phyloP scores from a whole-genome alignment of 2,329 filamentous ascomycete species.

The Fonsecaea pedrosoi region DNA sequence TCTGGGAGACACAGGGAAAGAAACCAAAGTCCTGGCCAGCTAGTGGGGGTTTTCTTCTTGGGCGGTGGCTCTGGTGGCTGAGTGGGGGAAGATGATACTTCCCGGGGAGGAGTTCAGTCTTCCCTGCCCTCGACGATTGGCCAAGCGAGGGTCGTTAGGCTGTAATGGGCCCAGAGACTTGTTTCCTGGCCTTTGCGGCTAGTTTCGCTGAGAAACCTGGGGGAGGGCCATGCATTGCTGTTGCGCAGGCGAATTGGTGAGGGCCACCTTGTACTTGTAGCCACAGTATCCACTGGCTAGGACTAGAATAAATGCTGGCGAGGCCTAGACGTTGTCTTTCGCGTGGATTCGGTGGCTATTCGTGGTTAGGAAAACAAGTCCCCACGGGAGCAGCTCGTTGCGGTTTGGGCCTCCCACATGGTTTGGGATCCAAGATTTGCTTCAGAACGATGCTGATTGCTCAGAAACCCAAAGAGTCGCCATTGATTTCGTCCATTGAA shows the following conservation, averaged over 20 bases:
- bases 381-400: neutral
- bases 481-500: neutral
- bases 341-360: neutral
- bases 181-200: neutral
- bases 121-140: neutral
- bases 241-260: neutral
- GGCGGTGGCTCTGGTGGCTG: neutral
- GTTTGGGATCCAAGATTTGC: neutral
- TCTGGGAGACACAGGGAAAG: neutral
- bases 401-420: constrained; percentile 1
- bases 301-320: no score
- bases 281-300: neutral
- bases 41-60: neutral
- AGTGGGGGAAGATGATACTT: neutral
- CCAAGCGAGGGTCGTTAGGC: neutral
- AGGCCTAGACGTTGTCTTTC: neutral
- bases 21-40: neutral
- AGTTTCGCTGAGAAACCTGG: neutral
- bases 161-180: neutral
- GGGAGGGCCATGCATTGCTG: neutral
- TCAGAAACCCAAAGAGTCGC: neutral
- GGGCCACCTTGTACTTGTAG: neutral
- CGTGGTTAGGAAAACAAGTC: neutral
- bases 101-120: neutral
- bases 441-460: neutral